Evolutionary conservation across 805 yeast species (phyloP).

Genomic region (Zygosaccharomyces lentus): DNA sequence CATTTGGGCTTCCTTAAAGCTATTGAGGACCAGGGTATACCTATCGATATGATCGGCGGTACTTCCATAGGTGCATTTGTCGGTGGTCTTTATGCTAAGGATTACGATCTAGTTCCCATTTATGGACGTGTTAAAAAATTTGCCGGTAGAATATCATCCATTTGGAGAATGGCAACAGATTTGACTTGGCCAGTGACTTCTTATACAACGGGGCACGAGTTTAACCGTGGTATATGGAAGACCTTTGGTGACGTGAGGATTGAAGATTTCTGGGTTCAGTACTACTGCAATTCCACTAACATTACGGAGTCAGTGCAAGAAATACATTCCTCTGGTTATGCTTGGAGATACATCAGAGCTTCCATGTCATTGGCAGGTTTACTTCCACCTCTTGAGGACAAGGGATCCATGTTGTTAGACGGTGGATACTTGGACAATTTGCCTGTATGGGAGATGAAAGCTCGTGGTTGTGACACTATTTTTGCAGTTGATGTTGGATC

Average conservation of each 20-base stretch:
- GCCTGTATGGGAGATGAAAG: conserved; percentile 89
- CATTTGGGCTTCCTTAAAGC: conserved; percentile 92
- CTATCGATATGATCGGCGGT: conserved; percentile 92
- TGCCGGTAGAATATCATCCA: conserved; percentile 71
- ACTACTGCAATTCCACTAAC: conserved; percentile 87
- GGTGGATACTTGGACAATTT: conserved; percentile 95
- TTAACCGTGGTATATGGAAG: conserved; percentile 97
- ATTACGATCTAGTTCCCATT: conserved; percentile 84
- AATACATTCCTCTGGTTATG: conserved; percentile 84
- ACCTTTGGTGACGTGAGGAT: conserved; percentile 86
- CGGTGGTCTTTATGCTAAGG: conserved; percentile 92
- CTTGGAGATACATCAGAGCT: conserved; percentile 94
- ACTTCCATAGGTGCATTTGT: conserved; percentile 95
- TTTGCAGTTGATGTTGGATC: conserved; percentile 97
- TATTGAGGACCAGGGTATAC: conserved; percentile 85
- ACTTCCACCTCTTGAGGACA: conserved; percentile 76
- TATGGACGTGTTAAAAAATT: conserved; percentile 87
- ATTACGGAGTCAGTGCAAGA: conserved; percentile 95
- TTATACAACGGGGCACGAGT: conserved; percentile 95
- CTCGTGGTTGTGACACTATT: conserved; percentile 77
- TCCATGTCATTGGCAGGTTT: conserved; percentile 96
- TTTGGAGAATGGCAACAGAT: conserved; percentile 83
- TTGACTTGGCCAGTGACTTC: conserved; percentile 91
- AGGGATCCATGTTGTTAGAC: conserved; percentile 89
- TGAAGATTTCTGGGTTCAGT: conserved; percentile 93